Percentiles rank a stretch among this genome's conserved stretches.
Conservation (phyloP, 768 basidiomycete genomes). For the Russula dissimulans region DNA sequence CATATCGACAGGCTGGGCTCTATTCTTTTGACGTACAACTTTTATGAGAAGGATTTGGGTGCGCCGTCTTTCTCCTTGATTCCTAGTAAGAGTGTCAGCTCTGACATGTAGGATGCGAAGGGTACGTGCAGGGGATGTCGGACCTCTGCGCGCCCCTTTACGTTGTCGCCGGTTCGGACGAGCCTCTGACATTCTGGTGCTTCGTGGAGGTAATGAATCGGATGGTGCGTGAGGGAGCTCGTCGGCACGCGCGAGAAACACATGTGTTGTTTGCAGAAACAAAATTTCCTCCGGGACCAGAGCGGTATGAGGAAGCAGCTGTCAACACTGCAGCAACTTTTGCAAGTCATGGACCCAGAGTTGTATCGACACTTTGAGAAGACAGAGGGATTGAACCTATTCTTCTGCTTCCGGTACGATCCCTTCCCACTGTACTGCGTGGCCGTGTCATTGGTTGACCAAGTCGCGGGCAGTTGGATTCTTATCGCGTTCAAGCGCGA, state of each 20-base stretch:
- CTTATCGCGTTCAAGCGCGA: constrained; percentile 95
- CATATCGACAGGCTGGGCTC: constrained; percentile 84
- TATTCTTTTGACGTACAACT: constrained; percentile 86
- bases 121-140: constrained; percentile 98
- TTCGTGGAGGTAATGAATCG: constrained; percentile 92
- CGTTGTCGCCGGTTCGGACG: constrained; percentile 82
- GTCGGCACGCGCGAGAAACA: background rate
- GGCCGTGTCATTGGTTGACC: background rate
- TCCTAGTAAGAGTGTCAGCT: background rate
- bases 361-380: constrained; percentile 88
- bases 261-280: constrained; percentile 45
- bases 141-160: constrained; percentile 93
- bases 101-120: constrained; percentile 32
- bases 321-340: constrained; percentile 79
- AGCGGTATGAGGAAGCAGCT: constrained; percentile 97
- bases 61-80: constrained; percentile 24
- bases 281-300: constrained; percentile 93
- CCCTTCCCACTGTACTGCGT: background rate
- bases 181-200: constrained; percentile 92
- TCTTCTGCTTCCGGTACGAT: constrained; percentile 93
- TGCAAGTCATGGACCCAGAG: constrained; percentile 92
- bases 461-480: constrained; percentile 55
- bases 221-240: constrained; percentile 50
- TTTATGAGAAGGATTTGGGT: constrained; percentile 85
- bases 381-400: constrained; percentile 82